Conservation (phyloP, 208 protist genomes). For the Leishmania lainsoni region DNA sequence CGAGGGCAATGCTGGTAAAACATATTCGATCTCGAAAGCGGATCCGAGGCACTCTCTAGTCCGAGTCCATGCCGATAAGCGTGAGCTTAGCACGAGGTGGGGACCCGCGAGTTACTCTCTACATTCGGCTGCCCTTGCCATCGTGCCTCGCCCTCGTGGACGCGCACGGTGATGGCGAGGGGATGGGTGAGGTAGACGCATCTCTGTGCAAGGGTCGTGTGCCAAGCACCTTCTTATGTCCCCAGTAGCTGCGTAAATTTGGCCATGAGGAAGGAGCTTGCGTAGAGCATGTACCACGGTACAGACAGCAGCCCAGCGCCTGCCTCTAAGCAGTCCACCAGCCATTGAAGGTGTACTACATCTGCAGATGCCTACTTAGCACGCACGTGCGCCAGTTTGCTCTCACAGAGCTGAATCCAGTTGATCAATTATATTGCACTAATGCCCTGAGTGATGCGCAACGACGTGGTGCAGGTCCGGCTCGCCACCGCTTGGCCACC, state of each 20-base stretch:
- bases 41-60: not conserved
- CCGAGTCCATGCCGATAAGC: not conserved
- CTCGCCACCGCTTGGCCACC: conserved; percentile 29
- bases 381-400: not conserved
- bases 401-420: conserved; percentile 36
- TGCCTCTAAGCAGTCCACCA: conserved; percentile 31
- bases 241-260: conserved; percentile 42
- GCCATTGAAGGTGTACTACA: conserved; percentile 40
- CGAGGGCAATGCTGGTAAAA: not conserved
- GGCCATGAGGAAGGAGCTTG: conserved; percentile 17
- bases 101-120: not conserved
- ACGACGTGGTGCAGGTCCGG: conserved; percentile 24
- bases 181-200: conserved; percentile 14
- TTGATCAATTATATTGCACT: conserved; percentile 32
- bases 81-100: not conserved
- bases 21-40: not conserved
- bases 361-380: conserved; percentile 21
- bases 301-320: conserved; percentile 31
- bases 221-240: conserved; percentile 40
- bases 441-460: conserved; percentile 29
- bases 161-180: not conserved
- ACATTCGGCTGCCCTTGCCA: not conserved
- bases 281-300: conserved; percentile 47
- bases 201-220: conserved; percentile 34
- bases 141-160: not conserved